Percentiles rank a stretch among this genome's conserved stretches.
Evolutionary conservation across 768 basidiomycete species (phyloP).

Genomic region (Calocybe gangraenosa): DNA sequence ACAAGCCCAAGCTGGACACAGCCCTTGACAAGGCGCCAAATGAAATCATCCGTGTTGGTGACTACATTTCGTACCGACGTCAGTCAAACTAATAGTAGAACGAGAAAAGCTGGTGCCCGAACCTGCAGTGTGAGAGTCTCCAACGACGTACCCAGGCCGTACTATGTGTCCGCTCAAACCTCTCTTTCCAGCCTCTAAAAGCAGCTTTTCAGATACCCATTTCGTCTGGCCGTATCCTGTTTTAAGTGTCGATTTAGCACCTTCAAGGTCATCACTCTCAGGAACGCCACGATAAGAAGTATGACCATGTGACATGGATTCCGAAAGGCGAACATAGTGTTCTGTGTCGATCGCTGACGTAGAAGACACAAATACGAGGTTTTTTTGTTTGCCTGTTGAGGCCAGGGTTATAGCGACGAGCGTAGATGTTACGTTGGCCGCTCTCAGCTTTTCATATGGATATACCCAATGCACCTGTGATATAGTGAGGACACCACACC

Average conservation of each 20-base stretch:
- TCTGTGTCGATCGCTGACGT: slow-evolving; percentile 94
- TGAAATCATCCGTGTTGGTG: slow-evolving; percentile 98
- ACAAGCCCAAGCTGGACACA: slow-evolving; percentile 95
- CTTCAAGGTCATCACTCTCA: slow-evolving; percentile 87
- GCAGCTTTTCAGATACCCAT: slow-evolving; percentile 95
- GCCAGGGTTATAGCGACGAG: slow-evolving; percentile 81
- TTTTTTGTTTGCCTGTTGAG: slow-evolving; percentile 67
- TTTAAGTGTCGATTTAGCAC: slow-evolving; percentile 67
- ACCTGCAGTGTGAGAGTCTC: slow-evolving; percentile 87
- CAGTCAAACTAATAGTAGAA: slow-evolving; percentile 2
- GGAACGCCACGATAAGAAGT: slow-evolving; percentile 63
- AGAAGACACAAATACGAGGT: slow-evolving; percentile 87
- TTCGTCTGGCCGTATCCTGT: slow-evolving; percentile 97
- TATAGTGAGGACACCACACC: neutral
- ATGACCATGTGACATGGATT: slow-evolving; percentile 45
- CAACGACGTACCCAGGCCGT: slow-evolving; percentile 94
- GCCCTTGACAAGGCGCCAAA: slow-evolving; percentile 98
- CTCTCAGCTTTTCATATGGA: slow-evolving; percentile 89
- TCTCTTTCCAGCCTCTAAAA: slow-evolving; percentile 86
- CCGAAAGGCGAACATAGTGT: slow-evolving; percentile 85
- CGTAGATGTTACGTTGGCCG: slow-evolving; percentile 91
- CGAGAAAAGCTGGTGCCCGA: slow-evolving; percentile 21
- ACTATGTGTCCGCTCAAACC: slow-evolving; percentile 85
- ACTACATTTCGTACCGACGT: slow-evolving; percentile 40
- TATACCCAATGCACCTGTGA: slow-evolving; percentile 96